Evolutionary conservation across 345 rosid genomes (phyloP).

Genomic region (Diplotaxis tenuifolia): DNA sequence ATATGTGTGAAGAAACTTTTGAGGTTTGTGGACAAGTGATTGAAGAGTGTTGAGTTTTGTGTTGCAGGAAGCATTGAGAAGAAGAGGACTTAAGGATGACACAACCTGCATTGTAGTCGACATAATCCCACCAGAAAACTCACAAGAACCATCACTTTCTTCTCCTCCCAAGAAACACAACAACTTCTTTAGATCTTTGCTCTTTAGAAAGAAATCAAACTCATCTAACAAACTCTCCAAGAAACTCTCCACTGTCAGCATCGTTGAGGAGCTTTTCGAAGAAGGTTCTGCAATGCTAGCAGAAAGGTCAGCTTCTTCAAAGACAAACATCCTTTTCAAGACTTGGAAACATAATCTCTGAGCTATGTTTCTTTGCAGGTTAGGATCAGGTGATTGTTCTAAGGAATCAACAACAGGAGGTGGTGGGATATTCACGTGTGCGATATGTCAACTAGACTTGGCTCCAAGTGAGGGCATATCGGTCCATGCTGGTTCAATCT

Average conservation of each 20-base stretch:
- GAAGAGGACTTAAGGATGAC: conserved; percentile 84
- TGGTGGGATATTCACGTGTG: conserved; percentile 72
- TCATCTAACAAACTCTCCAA: conserved; percentile 57
- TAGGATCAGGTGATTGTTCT: conserved; percentile 48
- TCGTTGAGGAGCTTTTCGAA: conserved; percentile 91
- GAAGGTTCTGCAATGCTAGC: conserved; percentile 96
- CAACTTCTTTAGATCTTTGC: conserved; percentile 54
- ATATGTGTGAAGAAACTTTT: no score
- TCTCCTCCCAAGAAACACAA: conserved; percentile 56
- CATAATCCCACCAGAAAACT: conserved; percentile 72
- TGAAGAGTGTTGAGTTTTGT: neutral
- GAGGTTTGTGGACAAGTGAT: neutral
- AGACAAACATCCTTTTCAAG: neutral
- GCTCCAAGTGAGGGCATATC: conserved; percentile 79
- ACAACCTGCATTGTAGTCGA: conserved; percentile 90
- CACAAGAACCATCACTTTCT: conserved; percentile 36
- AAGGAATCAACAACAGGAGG: conserved; percentile 51
- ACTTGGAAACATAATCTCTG: neutral
- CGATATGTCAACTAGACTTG: conserved; percentile 78
- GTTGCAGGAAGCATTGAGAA: conserved; percentile 77
- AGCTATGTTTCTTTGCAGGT: conserved; percentile 46
- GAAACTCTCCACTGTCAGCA: conserved; percentile 64
- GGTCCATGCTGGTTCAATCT: conserved; percentile 74
- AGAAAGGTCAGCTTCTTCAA: conserved; percentile 58
- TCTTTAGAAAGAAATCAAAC: conserved; percentile 59